Evolutionary conservation across 164 flowering plant genomes (phyloP).

Genomic region (Litsea cubeba): DNA sequence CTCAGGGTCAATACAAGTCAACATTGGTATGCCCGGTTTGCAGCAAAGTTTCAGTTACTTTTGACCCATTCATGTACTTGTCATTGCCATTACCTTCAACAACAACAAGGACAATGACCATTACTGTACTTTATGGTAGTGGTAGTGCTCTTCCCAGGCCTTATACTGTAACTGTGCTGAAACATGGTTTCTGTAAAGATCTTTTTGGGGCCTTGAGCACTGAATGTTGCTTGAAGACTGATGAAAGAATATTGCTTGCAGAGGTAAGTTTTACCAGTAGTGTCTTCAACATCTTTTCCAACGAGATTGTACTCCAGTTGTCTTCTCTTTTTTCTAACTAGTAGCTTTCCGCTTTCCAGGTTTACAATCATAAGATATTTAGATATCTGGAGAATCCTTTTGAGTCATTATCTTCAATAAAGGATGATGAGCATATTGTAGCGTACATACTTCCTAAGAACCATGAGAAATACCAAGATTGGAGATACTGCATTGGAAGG

Average conservation of each 20-base stretch:
- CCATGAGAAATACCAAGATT: constrained; percentile 38
- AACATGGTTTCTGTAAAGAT: constrained; percentile 66
- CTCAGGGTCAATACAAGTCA: constrained; percentile 93
- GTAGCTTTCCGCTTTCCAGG: constrained; percentile 35
- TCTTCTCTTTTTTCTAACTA: background rate
- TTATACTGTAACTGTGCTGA: constrained; percentile 64
- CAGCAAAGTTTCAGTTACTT: constrained; percentile 80
- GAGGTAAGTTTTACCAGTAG: constrained; percentile 43
- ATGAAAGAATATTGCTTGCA: constrained; percentile 76
- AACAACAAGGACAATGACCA: constrained; percentile 65
- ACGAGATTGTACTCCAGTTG: background rate
- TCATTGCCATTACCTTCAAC: constrained; percentile 4
- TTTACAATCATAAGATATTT: constrained; percentile 58
- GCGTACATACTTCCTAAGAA: constrained; percentile 67
- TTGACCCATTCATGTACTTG: constrained; percentile 91
- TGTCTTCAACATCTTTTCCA: background rate
- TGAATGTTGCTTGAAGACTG: constrained; percentile 68
- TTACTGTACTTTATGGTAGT: constrained; percentile 71
- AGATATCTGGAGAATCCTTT: constrained; percentile 59
- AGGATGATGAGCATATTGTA: constrained; percentile 82
- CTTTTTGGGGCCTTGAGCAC: constrained; percentile 51
- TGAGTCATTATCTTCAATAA: constrained; percentile 54
- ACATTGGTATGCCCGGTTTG: constrained; percentile 88
- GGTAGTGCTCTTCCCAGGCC: constrained; percentile 92
- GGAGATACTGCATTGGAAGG: constrained; percentile 59